Percentiles rank a stretch among this genome's conserved stretches.
phyloP scores from a whole-genome alignment of 2,329 filamentous ascomycete genomes.

The Parafenestella ontariensis region DNA sequence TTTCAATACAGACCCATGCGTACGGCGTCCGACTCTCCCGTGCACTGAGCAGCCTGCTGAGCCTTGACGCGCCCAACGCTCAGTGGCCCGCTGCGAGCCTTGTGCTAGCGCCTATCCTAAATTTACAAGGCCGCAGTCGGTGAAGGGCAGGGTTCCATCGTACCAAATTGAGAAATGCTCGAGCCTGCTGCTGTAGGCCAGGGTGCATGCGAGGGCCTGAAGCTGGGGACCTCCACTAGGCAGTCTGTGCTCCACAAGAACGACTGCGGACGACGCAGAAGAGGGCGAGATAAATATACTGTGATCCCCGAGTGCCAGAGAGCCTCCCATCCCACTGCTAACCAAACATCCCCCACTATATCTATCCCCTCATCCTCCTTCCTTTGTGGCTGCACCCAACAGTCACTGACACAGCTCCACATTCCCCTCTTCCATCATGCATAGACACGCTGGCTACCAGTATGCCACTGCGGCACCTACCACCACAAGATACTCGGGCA shows the following conservation, averaged over 20 bases:
- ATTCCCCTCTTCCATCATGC: conserved; percentile 46
- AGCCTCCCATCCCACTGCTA: conserved; percentile 31
- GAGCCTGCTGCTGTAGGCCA: conserved; percentile 31
- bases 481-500: conserved; percentile 72
- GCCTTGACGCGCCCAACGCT: conserved; percentile 29
- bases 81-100: conserved; percentile 35
- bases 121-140: conserved; percentile 41
- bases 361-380: conserved; percentile 15
- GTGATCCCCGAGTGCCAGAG: conserved; percentile 30
- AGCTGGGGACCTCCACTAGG: conserved; percentile 39
- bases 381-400: conserved; percentile 36
- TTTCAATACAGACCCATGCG: conserved; percentile 24
- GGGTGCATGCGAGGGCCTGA: conserved; percentile 39
- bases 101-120: conserved; percentile 39
- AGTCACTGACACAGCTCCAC: conserved; percentile 16
- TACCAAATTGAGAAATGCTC: conserved; percentile 34
- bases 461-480: conserved; percentile 50
- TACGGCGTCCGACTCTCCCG: conserved; percentile 31
- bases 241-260: conserved; percentile 37
- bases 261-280: conserved; percentile 34
- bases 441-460: conserved; percentile 54
- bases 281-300: conserved; percentile 42
- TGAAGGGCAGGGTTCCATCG: conserved; percentile 38
- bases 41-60: conserved; percentile 30
- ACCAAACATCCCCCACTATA: conserved; percentile 24